Evolutionary conservation across 805 yeast genomes (phyloP).

Genomic region (Hanseniaspora guilliermondii): DNA sequence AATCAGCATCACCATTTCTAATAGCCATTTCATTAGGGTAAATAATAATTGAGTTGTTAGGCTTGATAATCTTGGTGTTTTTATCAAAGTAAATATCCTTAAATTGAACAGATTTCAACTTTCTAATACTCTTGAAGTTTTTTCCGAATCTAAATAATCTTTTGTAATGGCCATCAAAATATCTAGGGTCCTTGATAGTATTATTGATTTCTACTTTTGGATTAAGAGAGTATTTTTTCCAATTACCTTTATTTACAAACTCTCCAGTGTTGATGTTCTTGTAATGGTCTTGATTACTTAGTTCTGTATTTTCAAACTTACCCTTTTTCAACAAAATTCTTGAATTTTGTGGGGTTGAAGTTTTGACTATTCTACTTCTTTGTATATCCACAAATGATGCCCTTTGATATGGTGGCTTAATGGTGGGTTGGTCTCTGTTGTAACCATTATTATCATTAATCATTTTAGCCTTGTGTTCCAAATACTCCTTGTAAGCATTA

Average conservation of each 20-base stretch:
- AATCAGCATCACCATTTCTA: constrained; percentile 1
- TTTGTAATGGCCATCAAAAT: not conserved
- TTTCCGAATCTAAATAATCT: constrained; percentile 1
- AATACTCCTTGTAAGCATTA: not conserved
- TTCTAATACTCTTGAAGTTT: not conserved
- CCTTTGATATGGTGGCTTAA: constrained; percentile 4
- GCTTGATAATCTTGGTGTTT: not conserved
- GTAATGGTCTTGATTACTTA: constrained; percentile 9
- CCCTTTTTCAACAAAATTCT: not conserved
- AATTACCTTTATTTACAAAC: not conserved
- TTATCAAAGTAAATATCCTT: not conserved
- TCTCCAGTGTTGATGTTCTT: constrained; percentile 1
- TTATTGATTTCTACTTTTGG: not conserved
- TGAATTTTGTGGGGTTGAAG: not conserved
- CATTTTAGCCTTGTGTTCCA: not conserved
- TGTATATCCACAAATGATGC: constrained; percentile 1
- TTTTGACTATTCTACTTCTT: not conserved
- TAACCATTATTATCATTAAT: not conserved
- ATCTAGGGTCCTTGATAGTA: not conserved
- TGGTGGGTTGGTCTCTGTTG: not conserved
- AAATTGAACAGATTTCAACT: not conserved
- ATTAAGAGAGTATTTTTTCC: not conserved
- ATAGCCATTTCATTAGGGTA: constrained; percentile 2
- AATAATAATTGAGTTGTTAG: not conserved
- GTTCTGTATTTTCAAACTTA: not conserved